Evolutionary conservation across 1,284 basidiomycete genomes (phyloP).

Genomic region (Cutaneotrichosporon cavernicola): DNA sequence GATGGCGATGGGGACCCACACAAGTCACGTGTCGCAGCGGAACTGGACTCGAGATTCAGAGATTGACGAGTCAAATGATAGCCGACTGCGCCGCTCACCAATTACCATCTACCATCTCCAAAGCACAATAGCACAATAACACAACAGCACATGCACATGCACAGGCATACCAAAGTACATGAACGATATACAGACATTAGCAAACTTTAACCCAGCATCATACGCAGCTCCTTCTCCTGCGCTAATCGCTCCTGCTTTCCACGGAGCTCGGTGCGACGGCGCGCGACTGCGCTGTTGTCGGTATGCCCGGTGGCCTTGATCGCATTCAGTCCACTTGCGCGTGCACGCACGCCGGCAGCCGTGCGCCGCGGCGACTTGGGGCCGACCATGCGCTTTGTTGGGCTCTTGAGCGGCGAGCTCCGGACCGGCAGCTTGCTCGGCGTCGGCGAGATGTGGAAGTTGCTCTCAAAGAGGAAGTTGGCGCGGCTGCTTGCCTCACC

Average conservation of each 20-base stretch:
- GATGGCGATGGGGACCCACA: background rate
- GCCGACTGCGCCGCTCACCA: too few species aligned
- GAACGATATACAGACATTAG: background rate
- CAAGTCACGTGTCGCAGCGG: background rate
- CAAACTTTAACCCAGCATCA: conserved; percentile 33
- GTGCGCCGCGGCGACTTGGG: conserved; percentile 12
- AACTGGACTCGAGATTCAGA: background rate
- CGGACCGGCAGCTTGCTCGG: background rate
- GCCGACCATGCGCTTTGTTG: conserved; percentile 8
- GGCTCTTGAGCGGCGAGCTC: background rate
- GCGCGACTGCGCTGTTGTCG: conserved; percentile 34
- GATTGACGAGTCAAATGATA: too few species aligned
- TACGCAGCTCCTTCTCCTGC: conserved; percentile 42
- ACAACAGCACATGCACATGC: background rate
- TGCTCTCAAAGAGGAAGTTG: conserved; percentile 27
- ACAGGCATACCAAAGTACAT: conserved; percentile 2
- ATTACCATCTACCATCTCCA: too few species aligned
- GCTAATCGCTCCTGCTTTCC: conserved; percentile 38
- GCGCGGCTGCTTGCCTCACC: conserved; percentile 36
- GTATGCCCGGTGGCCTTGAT: conserved; percentile 11
- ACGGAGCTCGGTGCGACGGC: conserved; percentile 37
- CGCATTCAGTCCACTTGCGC: conserved; percentile 10
- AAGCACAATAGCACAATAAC: too few species aligned
- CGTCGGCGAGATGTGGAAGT: conserved; percentile 22
- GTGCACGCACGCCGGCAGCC: conserved; percentile 5